Base-by-base conservation (phyloP, 345 rosid species). In the Citrus australasica region DNA sequence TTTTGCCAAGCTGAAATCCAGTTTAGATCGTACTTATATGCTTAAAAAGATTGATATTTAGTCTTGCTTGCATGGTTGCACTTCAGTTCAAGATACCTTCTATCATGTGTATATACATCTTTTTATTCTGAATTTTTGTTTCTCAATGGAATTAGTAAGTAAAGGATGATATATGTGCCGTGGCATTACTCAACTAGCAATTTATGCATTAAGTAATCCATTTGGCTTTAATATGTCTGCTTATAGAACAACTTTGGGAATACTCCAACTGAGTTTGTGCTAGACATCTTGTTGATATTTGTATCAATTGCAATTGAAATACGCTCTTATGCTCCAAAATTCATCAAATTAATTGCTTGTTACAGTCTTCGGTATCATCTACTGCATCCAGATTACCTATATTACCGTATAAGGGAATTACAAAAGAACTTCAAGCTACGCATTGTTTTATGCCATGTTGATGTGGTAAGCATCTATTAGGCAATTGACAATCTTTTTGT, bases 311-410 rank as follows among this genome's bases (percentile, higher is more conserved):
- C 63, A 37, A 33, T 63, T 71, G 67, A 67, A 33, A 69, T 69
- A 6, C 40, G 56, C 74, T 64, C 30, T 67, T 70, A 35, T 64
- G 22, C 28, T 32, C 69, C 51, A 59, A 27, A 56, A 22, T 66
- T 64, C 30, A 24, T 69, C 55, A 21, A 32, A 24, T 76, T 76
- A 42, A 67, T 33, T 22, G 40, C 78, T 83, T 79, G 37, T 30
- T 90, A 76, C 88, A 92, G 99, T 82, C 92, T 95, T 73, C 85
- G 98, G 42, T 96, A 96, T 81, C 99, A 96, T 90, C 85, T 96
- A 40, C 84, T 94, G 74, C 99, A 94, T 80, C 93, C 97, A 7
- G 99, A 96, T 79, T 96, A 96, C 77, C 88, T 96, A 59, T 96
- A 94, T 79, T 96, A 85, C 81, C 95, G 94, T 53, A 91, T 94